Evolutionary conservation across 2,329 filamentous ascomycete species (phyloP).

Genomic region (Zymoseptoria brevis): DNA sequence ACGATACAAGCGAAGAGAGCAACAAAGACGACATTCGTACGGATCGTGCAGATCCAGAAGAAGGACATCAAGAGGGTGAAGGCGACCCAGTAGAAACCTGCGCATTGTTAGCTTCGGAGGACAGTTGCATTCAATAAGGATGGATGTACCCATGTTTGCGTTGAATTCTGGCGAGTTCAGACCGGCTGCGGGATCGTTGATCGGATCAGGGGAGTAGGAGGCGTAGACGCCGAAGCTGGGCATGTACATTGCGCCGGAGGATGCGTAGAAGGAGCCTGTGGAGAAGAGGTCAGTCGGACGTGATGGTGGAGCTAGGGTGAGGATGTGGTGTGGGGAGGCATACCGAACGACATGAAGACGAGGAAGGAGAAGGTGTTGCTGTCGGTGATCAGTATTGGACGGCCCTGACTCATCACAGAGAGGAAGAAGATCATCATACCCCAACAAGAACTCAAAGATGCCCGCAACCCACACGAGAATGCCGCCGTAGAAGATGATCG

Average conservation of each 20-base stretch:
- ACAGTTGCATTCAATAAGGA: neutral
- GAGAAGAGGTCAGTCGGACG: neutral
- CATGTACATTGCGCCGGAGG: constrained; percentile 12
- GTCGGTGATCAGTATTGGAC: neutral
- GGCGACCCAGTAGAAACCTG: constrained; percentile 14
- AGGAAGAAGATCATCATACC: neutral
- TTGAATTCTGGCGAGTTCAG: constrained; percentile 5
- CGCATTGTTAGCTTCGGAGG: neutral
- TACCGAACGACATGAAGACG: constrained; percentile 17
- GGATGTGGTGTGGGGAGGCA: neutral
- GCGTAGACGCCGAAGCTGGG: constrained; percentile 13
- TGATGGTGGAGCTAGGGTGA: neutral
- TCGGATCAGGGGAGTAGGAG: constrained; percentile 10
- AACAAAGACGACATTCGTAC: constrained; percentile 15
- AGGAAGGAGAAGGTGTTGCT: constrained; percentile 19
- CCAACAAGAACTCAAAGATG: constrained; percentile 16
- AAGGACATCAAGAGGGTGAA: constrained; percentile 15
- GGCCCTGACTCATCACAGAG: too few relatives aligned
- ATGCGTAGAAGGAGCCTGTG: constrained; percentile 14
- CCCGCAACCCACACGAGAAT: constrained; percentile 16
- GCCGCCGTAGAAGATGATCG: constrained; percentile 17
- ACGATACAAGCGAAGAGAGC: constrained; percentile 12
- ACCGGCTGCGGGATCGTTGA: constrained; percentile 6
- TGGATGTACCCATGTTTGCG: constrained; percentile 10
- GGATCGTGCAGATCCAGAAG: constrained; percentile 15